A percentile compares a stretch with the other conserved stretches of the same genome.
Evolutionary conservation across 768 basidiomycete species (phyloP).

Genomic region (Tylopilus rubrobrunneus): DNA sequence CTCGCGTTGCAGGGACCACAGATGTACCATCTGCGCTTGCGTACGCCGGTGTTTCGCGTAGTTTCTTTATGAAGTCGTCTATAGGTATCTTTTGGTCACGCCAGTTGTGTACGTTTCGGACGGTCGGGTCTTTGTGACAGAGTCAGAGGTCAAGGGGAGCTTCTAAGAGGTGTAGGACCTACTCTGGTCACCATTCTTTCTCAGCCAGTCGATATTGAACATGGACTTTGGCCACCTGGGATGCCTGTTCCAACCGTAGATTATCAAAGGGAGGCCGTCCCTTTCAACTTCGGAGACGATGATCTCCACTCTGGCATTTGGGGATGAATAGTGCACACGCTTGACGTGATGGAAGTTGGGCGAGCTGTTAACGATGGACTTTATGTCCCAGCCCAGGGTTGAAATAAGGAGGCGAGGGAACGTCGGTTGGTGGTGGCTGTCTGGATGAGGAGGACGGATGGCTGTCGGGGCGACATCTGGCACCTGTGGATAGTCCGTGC

Average conservation of each 20-base stretch:
- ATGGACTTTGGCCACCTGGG: conserved; percentile 49
- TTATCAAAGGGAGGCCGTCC: conserved; percentile 57
- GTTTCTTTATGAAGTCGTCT: conserved; percentile 48
- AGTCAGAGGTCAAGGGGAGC: conserved; percentile 6
- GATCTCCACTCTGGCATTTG: conserved; percentile 25
- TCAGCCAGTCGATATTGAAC: conserved; percentile 57
- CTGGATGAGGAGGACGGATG: background rate
- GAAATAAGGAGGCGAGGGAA: conserved; percentile 26
- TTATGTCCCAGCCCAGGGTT: conserved; percentile 50
- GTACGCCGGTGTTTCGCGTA: conserved; percentile 34
- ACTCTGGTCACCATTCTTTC: conserved; percentile 31
- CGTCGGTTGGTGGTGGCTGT: background rate
- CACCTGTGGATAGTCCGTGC: background rate
- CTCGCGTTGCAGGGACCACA: background rate
- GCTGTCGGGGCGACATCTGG: background rate
- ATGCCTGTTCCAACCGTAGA: conserved; percentile 56
- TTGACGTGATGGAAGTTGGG: conserved; percentile 41
- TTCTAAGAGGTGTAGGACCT: background rate
- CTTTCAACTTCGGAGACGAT: conserved; percentile 45
- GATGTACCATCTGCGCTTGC: conserved; percentile 37
- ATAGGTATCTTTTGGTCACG: conserved; percentile 51
- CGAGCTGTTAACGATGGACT: conserved; percentile 35
- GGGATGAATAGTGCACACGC: conserved; percentile 32
- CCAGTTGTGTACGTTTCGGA: conserved; percentile 61
- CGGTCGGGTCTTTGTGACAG: conserved; percentile 44